Evolutionary conservation across 2,329 filamentous ascomycete species (phyloP).

Genomic region (Colletotrichum shisoi): DNA sequence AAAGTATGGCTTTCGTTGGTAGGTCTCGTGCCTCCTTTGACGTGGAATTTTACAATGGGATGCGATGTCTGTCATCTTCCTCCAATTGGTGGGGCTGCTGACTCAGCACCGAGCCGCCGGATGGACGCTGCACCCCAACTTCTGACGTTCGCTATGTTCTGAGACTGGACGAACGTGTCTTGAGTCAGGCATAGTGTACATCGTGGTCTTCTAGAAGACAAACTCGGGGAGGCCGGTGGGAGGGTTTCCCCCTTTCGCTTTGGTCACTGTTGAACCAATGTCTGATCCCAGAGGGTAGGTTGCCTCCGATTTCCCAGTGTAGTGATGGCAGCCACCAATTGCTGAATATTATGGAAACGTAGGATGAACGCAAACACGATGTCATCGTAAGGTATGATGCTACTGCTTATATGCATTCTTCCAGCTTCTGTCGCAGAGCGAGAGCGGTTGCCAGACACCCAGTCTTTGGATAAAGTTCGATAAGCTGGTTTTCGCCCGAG

Average conservation of each 20-base stretch:
- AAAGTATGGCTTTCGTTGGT: constrained; percentile 12
- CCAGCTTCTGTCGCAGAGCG: background rate
- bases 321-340: background rate
- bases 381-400: too few species aligned
- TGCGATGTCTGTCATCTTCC: constrained; percentile 36
- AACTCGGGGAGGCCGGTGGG: background rate
- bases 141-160: constrained; percentile 16
- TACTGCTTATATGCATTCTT: too few species aligned
- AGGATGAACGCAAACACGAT: too few species aligned
- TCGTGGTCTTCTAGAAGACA: constrained; percentile 14
- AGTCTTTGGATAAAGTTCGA: too few species aligned
- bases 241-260: background rate
- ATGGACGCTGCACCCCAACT: constrained; percentile 12
- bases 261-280: too few species aligned
- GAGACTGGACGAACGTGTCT: constrained; percentile 31
- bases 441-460: background rate
- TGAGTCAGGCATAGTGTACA: constrained; percentile 6
- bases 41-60: constrained; percentile 29
- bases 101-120: constrained; percentile 18
- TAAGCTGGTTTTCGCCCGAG: too few species aligned
- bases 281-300: background rate
- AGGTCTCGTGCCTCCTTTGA: constrained; percentile 29
- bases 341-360: background rate
- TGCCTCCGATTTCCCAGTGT: too few species aligned
- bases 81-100: constrained; percentile 29